These are phyloP conservation scores for Eucalyptus regnans DNA, from an alignment of 345 rosid genomes.

Conservation along the genomic window DNA sequence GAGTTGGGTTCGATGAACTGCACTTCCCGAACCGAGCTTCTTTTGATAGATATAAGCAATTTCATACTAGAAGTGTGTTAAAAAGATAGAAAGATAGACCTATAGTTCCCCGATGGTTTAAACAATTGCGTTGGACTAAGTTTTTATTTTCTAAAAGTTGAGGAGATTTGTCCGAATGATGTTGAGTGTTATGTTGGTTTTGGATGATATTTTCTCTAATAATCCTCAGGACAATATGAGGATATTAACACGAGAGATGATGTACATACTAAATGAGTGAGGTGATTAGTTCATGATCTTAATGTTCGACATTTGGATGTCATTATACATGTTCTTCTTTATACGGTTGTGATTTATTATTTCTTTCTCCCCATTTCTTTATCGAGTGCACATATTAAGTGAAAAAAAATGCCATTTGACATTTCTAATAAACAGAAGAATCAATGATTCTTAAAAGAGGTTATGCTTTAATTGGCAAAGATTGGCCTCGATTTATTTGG, in stretches of 20 bases:
- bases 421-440: accelerated
- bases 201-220: not conserved
- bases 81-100: no score
- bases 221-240: accelerated
- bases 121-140: accelerated
- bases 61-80: accelerated
- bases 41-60: accelerated
- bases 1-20: accelerated
- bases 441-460: no score
- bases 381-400: no score
- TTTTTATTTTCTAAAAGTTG: no score
- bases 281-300: not conserved
- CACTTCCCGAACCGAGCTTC: accelerated
- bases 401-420: no score
- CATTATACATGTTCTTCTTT: no score
- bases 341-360: not conserved
- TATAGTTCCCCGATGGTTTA: accelerated
- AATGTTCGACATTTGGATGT: accelerated
- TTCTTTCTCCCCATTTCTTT: not conserved
- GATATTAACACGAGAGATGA: accelerated
- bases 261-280: accelerated
- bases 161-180: not conserved
- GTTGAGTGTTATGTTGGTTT: not conserved
- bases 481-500: no score
- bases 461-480: accelerated